Base-by-base conservation (phyloP, 1,284 basidiomycete genomes). In the Pseudomicrostroma phylloplanum region DNA sequence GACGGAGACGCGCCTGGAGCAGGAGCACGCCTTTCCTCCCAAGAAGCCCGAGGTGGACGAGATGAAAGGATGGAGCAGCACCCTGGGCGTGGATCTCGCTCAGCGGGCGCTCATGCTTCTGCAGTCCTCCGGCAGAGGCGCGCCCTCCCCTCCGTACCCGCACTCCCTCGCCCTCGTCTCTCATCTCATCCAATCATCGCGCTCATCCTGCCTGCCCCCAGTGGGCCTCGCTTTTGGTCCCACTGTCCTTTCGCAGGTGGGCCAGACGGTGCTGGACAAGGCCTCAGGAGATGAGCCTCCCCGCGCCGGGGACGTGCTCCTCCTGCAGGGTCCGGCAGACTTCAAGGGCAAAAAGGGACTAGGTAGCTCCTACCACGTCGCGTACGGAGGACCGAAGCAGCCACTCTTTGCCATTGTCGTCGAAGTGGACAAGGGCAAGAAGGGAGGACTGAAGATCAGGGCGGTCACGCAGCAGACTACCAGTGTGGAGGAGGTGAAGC, bases 251-350 rank as follows among this genome's bases (percentile, higher is more conserved):
- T 69, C 84, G 63, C 91, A 92, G 80, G 85, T 83, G 9, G 87
- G 84, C 0, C 70, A 74, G 0, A 82, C 86, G 1, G 87, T 92
- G 61, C 85, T 88, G 77, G 86, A 87, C 68, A 83, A 88, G 41
- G 55, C 30, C 23, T 82, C 83, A 48, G 88, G 87, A 72, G 91
- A 92, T 59, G 43, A 48, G 6, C 8, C 51, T 15, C 88, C 91
- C 61, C 83, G 90, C 82, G 87, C 90, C 0, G 92, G 92, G 1
- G 92, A 96, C 80, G 81, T 96, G 6, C 83, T 91, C 48, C 84
- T 86, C 57, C 80, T 93, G 68, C 21, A 15, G 13, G 81, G 84
- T 60, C 89, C 90, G 59, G 89, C 89, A 58, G 88, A 86, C 77
- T 83, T 96, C 72, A 92, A 91, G 78, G 92, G 92, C 0, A 89